Evolutionary conservation across 495 filamentous ascomycete genomes (phyloP), one percentile per base, ranked within the genome.

Genomic region (Hamigera avellanea): DNA sequence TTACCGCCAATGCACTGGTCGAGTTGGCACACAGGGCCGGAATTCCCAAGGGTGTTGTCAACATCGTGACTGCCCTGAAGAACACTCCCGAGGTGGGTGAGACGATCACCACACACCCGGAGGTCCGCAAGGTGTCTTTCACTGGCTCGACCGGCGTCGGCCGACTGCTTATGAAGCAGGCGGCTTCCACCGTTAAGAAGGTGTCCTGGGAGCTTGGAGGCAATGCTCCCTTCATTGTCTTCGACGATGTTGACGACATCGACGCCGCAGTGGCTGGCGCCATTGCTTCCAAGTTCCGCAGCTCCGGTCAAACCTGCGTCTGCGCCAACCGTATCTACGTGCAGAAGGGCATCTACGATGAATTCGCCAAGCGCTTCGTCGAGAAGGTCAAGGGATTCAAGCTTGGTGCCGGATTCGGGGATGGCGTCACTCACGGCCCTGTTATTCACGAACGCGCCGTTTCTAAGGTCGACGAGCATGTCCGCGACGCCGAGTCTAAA

Each of bases 151-250:
- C 87, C 1, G 64, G 65, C 13, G 84, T 95, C n/a, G 87, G 87
- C 9, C 88, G 81, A 46, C 69, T 95, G 2, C 69, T 95, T 16
- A 88, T 88, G 80, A 77, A 80, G 57, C 87, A 93, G 62, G 75
- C 76, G 14, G 70, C 84, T 0, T 68, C 70, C 6, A 93, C 84
- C 0, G 62, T 95, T 37, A 95, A 95, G 67, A 85, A 91, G 51
- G 66, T 91, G 14, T 83, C 76, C 3, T 78, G 93, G 49, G 88
- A 94, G 51, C 72, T 95, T 0, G 87, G 87, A 32, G 87, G 87
- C 14, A 95, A 95, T 54, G 81, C 85, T 0, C 86, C 87, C 1
- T 93, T 95, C 62, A 93, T 95, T 36, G 84, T 94, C 13, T 95
- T 94, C 45, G 82, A 93, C 37, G 86, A 94, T 48, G 61, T 61